Evolutionary conservation across 768 basidiomycete genomes (phyloP), one percentile per base, ranked within the genome.

Genomic region (Chalciporus piperatus): DNA sequence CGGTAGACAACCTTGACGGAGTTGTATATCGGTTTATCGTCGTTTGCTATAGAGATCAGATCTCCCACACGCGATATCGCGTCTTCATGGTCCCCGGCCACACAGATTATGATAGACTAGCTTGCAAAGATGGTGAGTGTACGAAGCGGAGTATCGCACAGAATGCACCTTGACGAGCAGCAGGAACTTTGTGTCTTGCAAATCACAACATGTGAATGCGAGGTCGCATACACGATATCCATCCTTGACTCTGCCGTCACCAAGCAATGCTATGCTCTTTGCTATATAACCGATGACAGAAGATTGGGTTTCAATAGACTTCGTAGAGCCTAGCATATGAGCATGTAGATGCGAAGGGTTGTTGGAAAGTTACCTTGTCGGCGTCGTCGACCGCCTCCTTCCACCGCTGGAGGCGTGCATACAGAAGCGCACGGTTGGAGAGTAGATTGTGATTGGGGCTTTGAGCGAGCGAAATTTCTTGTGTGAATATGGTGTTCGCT

Each of bases 171-270:
- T 60, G 30, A 60, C n/a, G 2, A 60, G 54, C 12, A 61, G 33
- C 28, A 60, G 55, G 40, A 45, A 52, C 9, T 39, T 41, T 6
- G 48, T n/a, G 16, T 50, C 43, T n/a, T 60, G 43, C 11, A 37
- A 6, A 6, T n/a, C 6, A 32, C 50, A 60, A 20, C 23, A 25
- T 28, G 35, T 11, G 28, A 60, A 57, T 12, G 45, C 48, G 42
- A 60, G 48, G 28, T 60, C 59, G 40, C 60, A 57, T 6, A 51
- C 59, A 19, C 57, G 54, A 48, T 60, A 57, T 1, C 54, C 48
- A 37, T 60, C 48, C 25, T 52, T 59, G 3, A 57, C 46, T 48
- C 20, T 45, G 6, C 37, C 46, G 16, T 51, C 59, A 27, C 55
- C 54, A 35, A 45, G 13, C 9, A 60, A 46, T 16, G 55, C 59